These are phyloP conservation scores for Erysiphe neolycopersici DNA, from an alignment of 2,329 filamentous ascomycete species.

Conservation along the genomic window DNA sequence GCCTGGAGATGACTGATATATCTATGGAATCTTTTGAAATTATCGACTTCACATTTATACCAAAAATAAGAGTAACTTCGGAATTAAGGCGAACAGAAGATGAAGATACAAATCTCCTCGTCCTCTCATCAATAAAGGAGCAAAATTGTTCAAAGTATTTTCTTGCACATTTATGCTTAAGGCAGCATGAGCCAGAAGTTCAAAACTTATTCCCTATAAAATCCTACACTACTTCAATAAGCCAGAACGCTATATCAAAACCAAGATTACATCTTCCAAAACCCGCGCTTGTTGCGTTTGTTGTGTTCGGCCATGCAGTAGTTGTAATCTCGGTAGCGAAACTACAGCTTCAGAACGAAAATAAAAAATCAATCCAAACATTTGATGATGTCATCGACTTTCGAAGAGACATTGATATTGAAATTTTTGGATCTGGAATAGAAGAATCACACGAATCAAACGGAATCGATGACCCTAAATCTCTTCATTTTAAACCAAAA, in stretches of 20 bases:
- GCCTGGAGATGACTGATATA: conserved; percentile 21
- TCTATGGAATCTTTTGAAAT: conserved; percentile 38
- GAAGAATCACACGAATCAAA: conserved; percentile 25
- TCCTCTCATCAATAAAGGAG: conserved; percentile 30
- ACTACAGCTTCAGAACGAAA: conserved; percentile 43
- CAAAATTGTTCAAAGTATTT: conserved; percentile 35
- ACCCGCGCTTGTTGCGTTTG: conserved; percentile 54
- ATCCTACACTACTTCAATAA: conserved; percentile 29
- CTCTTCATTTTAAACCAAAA: conserved; percentile 28
- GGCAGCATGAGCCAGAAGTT: conserved; percentile 25
- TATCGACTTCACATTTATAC: conserved; percentile 52
- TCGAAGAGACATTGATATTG: conserved; percentile 32
- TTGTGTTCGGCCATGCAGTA: conserved; percentile 54
- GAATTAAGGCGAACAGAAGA: conserved; percentile 25
- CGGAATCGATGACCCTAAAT: conserved; percentile 20
- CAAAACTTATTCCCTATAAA: conserved; percentile 41
- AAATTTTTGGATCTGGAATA: conserved; percentile 34
- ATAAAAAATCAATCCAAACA: conserved; percentile 30
- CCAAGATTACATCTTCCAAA: conserved; percentile 54
- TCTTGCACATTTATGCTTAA: conserved; percentile 44
- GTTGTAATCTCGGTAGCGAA: conserved; percentile 48
- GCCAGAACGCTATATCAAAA: conserved; percentile 16
- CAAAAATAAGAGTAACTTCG: conserved; percentile 20
- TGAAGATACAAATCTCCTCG: conserved; percentile 27
- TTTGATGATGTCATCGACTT: conserved; percentile 81